These are phyloP conservation scores for Mucor piriformis DNA, from an alignment of 371 early-diverging fungal species.

Conservation along the genomic window DNA sequence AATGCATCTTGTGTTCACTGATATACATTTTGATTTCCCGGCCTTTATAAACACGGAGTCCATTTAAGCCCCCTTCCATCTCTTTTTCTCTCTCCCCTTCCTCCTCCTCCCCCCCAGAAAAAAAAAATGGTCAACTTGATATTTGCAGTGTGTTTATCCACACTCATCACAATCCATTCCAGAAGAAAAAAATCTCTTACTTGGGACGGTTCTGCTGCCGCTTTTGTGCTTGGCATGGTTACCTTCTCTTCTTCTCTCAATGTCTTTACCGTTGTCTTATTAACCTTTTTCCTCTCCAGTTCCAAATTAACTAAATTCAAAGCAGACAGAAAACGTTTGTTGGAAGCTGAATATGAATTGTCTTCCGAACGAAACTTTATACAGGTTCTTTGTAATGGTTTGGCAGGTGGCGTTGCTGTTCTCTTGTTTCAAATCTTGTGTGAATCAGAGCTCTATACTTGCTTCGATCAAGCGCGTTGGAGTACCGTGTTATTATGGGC, in stretches of 20 bases:
- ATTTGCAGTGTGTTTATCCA: slow-evolving; percentile 54
- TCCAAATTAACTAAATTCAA: slow-evolving; percentile 82
- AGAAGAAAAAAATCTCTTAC: slow-evolving; percentile 72
- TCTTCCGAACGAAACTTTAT: slow-evolving; percentile 59
- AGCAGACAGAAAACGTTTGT: slow-evolving; percentile 61
- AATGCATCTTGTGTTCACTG: too few species aligned
- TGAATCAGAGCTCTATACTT: slow-evolving; percentile 29
- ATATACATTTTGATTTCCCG: too few species aligned
- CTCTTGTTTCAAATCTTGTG: slow-evolving; percentile 53
- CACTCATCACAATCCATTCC: slow-evolving; percentile 55
- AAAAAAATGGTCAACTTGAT: slow-evolving; percentile 26
- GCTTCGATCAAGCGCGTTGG: slow-evolving; percentile 34
- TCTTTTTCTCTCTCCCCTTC: too few species aligned
- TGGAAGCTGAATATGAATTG: slow-evolving; percentile 68
- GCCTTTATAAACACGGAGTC: too few species aligned
- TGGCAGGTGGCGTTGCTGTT: slow-evolving; percentile 71
- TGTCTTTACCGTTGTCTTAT: slow-evolving; percentile 64
- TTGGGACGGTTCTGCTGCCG: slow-evolving; percentile 72
- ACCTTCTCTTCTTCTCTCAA: slow-evolving; percentile 67
- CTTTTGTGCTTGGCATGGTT: slow-evolving; percentile 73
- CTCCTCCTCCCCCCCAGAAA: too few species aligned
- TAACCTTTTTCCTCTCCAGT: slow-evolving; percentile 78
- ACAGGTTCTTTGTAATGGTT: slow-evolving; percentile 85
- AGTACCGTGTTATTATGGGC: slow-evolving; percentile 51
- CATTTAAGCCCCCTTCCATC: too few species aligned